Base-by-base conservation (phyloP, 176 grass and related monocot species). In the Avena insularis region DNA sequence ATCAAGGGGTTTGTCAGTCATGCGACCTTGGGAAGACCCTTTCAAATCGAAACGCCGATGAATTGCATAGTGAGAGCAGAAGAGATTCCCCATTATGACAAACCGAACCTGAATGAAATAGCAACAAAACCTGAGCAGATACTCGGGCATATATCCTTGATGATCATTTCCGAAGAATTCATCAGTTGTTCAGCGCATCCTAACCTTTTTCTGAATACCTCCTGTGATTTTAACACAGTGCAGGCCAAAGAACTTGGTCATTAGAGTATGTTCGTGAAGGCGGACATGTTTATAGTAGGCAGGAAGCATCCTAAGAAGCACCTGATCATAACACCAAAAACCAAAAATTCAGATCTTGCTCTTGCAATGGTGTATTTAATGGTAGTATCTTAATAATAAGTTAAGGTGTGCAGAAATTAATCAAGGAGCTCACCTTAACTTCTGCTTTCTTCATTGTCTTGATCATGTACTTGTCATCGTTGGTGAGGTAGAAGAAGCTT, bases 71-170 rank as follows among this genome's bases (percentile, higher is more conserved):
- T 89, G 81, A 9, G 88, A 89, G 77, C 88, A 89, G 60, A 97
- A 94, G 46, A 97, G 90, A 65, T 97, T 97, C 11, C 94, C 94
- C 92, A 97, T 97, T 83, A 97, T 97, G 29, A 97, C 92, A 87
- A 97, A 97, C 2, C 92, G 92, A 83, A 94, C 92, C 94, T 97
- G 78, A 59, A 50, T 82, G n/a, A 70, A 61, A 76, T 20, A 17
- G 31, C 47, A 46, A 64, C 9, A 69, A 16, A 67, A 55, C 6
- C 8, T 86, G 46, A 84, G 27, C 9, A 65, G 8, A 17, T 56
- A 35, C 13, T 35, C 49, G 71, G 33, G 9, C 12, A 54, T 51
- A 53, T 75, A 51, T 16, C 23, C 25, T 27, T 33, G 9, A n/a
- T 75, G 21, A 2, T 50, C 47, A 29, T 21, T 69, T 29, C 20